Base-by-base conservation (phyloP, 1,139 yeast genomes). In the Blastobotrys elegans region DNA sequence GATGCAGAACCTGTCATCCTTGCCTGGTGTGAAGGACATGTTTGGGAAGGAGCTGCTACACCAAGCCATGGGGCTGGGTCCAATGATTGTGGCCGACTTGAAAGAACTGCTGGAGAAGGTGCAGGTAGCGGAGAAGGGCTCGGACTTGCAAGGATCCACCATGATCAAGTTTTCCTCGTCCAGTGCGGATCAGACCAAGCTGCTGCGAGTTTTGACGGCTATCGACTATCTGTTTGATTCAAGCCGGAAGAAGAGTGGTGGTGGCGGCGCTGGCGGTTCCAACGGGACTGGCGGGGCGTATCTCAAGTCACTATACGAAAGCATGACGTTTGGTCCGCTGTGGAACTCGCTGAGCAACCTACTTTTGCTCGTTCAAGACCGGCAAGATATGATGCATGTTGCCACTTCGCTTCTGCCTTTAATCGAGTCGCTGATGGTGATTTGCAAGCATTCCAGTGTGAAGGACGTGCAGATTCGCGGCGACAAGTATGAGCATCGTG, bases 371-470 rank as follows among this genome's bases (percentile, higher is more conserved):
- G 58, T 67, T 32, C 70, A 64, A 40, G 69, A 66, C 43, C 58
- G 66, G 8, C 56, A 65, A 16, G 69, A 68, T 26, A 70, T 88
- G 58, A 70, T 79, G 11, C 83, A 83, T 52, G 78, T 88, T 43
- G 92, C 96, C 1, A 85, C 95, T 1, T 84, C 89, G 1, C 68
- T 90, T 34, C 71, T 92, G 27, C 97, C 97, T 0, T 67, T 88
- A 52, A 89, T 92, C 56, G 98, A 92, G 64, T 82, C 97, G 0
- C 71, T 92, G 53, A 88, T 92, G 96, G 96, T 90, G 48, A 94
- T 92, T 34, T 89, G 96, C 68, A 90, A 89, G 61, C 95, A 88
- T 61, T 81, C 90, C 56, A 80, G 82, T 55, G 83, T 83, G 4
- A 77, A 78, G 51, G 88, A 84, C 43, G 61, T 60, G 14, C 59